Base-by-base conservation (phyloP, 2,329 filamentous ascomycete genomes). In the Beauveria asiatica region DNA sequence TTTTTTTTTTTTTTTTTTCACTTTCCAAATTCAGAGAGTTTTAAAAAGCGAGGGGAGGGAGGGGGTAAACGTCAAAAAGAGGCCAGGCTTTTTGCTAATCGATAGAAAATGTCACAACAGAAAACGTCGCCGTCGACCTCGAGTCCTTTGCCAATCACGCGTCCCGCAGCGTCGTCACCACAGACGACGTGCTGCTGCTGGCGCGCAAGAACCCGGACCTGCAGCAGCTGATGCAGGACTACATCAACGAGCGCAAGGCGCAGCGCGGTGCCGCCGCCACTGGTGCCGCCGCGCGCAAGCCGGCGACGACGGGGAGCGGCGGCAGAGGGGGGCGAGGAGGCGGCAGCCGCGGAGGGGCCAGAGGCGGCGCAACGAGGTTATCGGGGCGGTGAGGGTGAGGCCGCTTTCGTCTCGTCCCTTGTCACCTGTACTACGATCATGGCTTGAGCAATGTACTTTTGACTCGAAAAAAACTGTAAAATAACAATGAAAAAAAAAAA, bases 151-250 rank as follows among this genome's bases (percentile, higher is more conserved):
- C 77, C 67, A 86, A 85, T 57, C 94, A 99, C 74, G 93, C 90
- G 11, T 88, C 89, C 1, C 83, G 93, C 27, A 84, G 83, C 2
- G 92, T 87, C 0, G 83, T 99, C 65, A 90, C 86, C 42, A 88
- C 88, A 0, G 88, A 92, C 56, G 94, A 99, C 70, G 92, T 97
- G 13, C 77, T 97, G 67, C 82, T 99, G 8, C 83, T 99, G 33
- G 87, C 90, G 27, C 80, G 94, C 63, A 85, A 93, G 62, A 99
- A 97, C 67, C 89, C 92, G 60, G 91, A 92, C 19, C 75, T 99
- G 21, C 85, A 92, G 66, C 80, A 80, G 17, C 85, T 97, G 39
- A 80, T 99, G 69, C 82, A 83, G 70, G 79, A 83, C 55, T 85
- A 85, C 67, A 77, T 92, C 30, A 86, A 92, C 59, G 75, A 79